Percentiles rank a stretch among this genome's conserved stretches.
These are phyloP conservation scores for Colletotrichum gloeosporioides DNA, from an alignment of 2,329 filamentous ascomycete genomes.

Conservation along the genomic window DNA sequence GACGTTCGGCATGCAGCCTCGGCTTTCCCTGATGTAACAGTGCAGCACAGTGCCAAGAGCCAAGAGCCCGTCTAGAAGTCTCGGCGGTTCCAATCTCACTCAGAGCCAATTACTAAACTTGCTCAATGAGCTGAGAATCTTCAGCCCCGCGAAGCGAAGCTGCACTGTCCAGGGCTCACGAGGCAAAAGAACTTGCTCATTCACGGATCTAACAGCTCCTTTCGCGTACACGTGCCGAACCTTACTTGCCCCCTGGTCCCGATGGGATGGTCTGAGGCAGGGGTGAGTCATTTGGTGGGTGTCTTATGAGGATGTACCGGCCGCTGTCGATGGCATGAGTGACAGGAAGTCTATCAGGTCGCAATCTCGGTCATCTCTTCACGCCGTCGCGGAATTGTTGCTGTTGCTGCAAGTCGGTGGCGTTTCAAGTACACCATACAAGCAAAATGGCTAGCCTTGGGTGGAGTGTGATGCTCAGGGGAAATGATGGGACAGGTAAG, in stretches of 20 bases:
- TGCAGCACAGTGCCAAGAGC: background rate
- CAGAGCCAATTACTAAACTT: background rate
- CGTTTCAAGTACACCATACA: background rate
- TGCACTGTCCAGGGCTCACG: rapidly evolving
- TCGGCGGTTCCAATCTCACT: background rate
- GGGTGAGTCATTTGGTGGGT: background rate
- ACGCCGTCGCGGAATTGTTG: background rate
- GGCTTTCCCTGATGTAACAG: background rate
- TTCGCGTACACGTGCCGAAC: background rate
- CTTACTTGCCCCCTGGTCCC: background rate
- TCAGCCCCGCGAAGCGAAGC: background rate
- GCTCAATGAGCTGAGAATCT: background rate
- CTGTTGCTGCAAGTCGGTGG: background rate
- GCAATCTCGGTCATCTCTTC: background rate
- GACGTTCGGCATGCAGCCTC: background rate
- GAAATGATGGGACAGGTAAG: background rate
- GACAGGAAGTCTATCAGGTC: rapidly evolving
- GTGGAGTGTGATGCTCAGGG: background rate
- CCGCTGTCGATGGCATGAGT: background rate
- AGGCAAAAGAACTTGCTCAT: background rate
- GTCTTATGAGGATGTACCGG: background rate
- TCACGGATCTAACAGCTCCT: background rate
- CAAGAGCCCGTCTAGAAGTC: background rate
- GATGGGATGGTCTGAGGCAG: background rate
- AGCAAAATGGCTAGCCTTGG: background rate